These are phyloP conservation scores for Pichia nakasei DNA, from an alignment of 805 yeast species.

Conservation along the genomic window DNA sequence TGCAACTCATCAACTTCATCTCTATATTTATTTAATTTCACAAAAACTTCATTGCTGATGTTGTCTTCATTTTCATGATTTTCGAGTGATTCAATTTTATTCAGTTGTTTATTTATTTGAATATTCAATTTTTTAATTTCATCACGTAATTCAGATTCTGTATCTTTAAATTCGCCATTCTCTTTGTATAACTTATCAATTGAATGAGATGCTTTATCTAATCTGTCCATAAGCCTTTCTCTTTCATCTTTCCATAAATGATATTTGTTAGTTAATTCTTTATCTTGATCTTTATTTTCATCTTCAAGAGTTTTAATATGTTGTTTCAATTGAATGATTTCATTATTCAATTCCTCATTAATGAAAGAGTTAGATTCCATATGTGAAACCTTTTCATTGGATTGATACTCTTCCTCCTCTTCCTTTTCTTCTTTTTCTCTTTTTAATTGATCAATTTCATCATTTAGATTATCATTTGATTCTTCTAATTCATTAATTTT, in stretches of 20 bases:
- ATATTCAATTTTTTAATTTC: not conserved
- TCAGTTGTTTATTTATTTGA: not conserved
- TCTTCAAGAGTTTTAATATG: constrained; percentile 7
- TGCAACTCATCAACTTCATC: constrained; percentile 9
- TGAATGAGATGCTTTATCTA: not conserved
- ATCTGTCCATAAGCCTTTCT: not conserved
- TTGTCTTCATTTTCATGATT: not conserved
- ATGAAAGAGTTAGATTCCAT: not conserved
- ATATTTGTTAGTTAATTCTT: not conserved
- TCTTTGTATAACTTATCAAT: not conserved
- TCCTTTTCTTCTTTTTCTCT: constrained; percentile 2
- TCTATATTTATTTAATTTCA: not conserved
- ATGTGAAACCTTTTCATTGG: constrained; percentile 4
- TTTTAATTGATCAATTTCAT: constrained; percentile 1
- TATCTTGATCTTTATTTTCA: constrained; percentile 5
- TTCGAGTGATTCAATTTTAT: not conserved
- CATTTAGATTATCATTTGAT: constrained; percentile 11
- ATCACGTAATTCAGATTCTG: not conserved
- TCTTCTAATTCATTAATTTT: constrained; percentile 9
- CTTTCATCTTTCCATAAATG: constrained; percentile 2
- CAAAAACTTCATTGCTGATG: not conserved
- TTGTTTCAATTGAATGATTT: constrained; percentile 4
- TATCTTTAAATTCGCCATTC: not conserved
- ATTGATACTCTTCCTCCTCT: constrained; percentile 11
- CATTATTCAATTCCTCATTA: constrained; percentile 15